These are phyloP conservation scores for Iodosphaeria phyllophila DNA, from an alignment of 2,329 filamentous ascomycete species.

Conservation along the genomic window DNA sequence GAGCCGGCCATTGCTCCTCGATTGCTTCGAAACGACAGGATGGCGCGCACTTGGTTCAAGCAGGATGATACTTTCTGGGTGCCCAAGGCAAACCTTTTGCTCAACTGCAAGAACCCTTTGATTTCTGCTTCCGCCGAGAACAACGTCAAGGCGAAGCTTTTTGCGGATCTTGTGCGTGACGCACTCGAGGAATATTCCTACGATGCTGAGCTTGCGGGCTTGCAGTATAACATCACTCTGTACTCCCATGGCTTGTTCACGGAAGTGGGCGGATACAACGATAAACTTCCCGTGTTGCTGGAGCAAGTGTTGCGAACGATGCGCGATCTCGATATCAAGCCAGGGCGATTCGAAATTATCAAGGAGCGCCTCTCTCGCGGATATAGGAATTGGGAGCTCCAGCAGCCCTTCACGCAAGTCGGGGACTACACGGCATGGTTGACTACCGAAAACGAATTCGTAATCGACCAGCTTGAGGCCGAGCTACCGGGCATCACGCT, in stretches of 20 bases:
- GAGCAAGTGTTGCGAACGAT: slow-evolving; percentile 77
- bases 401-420: slow-evolving; percentile 79
- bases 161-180: slow-evolving; percentile 73
- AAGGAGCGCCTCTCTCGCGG: slow-evolving; percentile 65
- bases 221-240: slow-evolving; percentile 63
- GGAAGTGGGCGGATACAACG: slow-evolving; percentile 79
- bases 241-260: slow-evolving; percentile 59
- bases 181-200: slow-evolving; percentile 87
- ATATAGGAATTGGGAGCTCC: slow-evolving; percentile 73
- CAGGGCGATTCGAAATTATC: slow-evolving; percentile 81
- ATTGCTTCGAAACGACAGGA: slow-evolving; percentile 67
- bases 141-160: slow-evolving; percentile 59
- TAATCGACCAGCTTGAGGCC: slow-evolving; percentile 61
- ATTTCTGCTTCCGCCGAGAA: slow-evolving; percentile 66
- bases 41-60: slow-evolving; percentile 84
- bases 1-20: slow-evolving; percentile 57
- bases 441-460: slow-evolving; percentile 55
- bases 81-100: slow-evolving; percentile 73
- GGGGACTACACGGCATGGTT: slow-evolving; percentile 69
- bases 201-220: slow-evolving; percentile 79
- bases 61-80: slow-evolving; percentile 99
- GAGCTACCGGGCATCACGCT: slow-evolving; percentile 60
- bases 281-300: slow-evolving; percentile 79
- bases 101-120: slow-evolving; percentile 63
- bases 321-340: slow-evolving; percentile 63